Percentiles rank a stretch among this genome's conserved stretches.
Conservation (phyloP, 768 basidiomycete genomes). For the Tulasnella sp. region DNA sequence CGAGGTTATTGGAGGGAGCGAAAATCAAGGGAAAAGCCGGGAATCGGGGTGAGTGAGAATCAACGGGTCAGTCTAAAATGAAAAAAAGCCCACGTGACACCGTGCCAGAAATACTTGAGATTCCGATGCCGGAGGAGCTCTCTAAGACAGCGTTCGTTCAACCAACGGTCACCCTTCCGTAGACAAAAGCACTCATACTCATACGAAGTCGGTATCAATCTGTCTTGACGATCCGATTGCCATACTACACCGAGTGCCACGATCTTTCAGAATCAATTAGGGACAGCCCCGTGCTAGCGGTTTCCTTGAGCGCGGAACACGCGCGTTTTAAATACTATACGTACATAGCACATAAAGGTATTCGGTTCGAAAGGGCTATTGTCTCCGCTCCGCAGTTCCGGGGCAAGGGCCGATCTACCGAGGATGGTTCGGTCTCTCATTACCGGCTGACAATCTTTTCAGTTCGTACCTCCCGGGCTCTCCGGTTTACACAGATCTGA, state of each 20-base stretch:
- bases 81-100: neutral
- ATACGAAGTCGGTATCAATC: too few relatives aligned
- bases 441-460: neutral
- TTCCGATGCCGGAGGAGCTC: too few relatives aligned
- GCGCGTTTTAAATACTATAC: neutral
- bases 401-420: neutral
- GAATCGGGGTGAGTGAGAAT: neutral
- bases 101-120: neutral
- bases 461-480: neutral
- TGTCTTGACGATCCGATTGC: too few relatives aligned
- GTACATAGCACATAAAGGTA: neutral
- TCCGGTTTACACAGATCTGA: neutral
- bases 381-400: neutral
- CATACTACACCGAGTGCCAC: too few relatives aligned
- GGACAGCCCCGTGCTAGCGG: too few relatives aligned
- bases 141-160: neutral
- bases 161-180: neutral
- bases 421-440: neutral
- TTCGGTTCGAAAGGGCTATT: neutral
- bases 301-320: neutral
- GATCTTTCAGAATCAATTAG: too few relatives aligned
- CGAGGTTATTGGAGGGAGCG: constrained; percentile 5
- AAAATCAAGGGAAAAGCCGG: neutral
- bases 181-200: neutral
- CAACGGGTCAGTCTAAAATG: neutral